Conservation (phyloP, 2,329 filamentous ascomycete species). For the Capronia americana region DNA sequence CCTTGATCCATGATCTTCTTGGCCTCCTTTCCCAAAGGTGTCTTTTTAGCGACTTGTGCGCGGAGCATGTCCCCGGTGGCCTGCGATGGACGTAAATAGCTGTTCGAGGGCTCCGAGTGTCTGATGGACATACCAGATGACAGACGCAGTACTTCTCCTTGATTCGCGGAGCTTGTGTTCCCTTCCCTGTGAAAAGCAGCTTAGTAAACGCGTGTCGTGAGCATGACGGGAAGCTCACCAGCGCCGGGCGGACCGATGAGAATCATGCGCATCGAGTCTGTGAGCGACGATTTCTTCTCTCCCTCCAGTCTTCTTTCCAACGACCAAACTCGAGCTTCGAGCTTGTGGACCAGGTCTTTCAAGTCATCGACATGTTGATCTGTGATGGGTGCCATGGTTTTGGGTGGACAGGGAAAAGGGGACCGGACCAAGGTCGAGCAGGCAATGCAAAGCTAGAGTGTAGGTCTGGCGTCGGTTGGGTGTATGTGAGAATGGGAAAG, state of each 20-base stretch:
- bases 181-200: slow-evolving; percentile 74
- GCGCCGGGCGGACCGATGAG: slow-evolving; percentile 97
- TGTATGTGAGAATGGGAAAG: neutral
- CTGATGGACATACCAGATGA: slow-evolving; percentile 75
- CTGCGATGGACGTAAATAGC: slow-evolving; percentile 53
- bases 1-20: slow-evolving; percentile 99
- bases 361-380: slow-evolving; percentile 81
- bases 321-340: slow-evolving; percentile 84
- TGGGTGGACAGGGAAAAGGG: slow-evolving; percentile 32
- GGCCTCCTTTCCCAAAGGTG: slow-evolving; percentile 87
- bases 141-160: slow-evolving; percentile 98
- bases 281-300: slow-evolving; percentile 59
- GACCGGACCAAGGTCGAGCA: slow-evolving; percentile 42
- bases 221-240: slow-evolving; percentile 65
- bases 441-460: slow-evolving; percentile 39
- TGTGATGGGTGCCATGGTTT: slow-evolving; percentile 84
- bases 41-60: slow-evolving; percentile 98
- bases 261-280: slow-evolving; percentile 87
- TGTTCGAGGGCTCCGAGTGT: neutral
- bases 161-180: slow-evolving; percentile 96
- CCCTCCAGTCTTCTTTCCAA: slow-evolving; percentile 74
- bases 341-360: slow-evolving; percentile 79
- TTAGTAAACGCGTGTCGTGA: slow-evolving; percentile 20
- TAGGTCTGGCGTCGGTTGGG: slow-evolving; percentile 12
- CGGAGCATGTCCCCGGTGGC: slow-evolving; percentile 99